Base-by-base conservation (phyloP, 192 early-diverging fungal species). In the Phycomyces nitens region DNA sequence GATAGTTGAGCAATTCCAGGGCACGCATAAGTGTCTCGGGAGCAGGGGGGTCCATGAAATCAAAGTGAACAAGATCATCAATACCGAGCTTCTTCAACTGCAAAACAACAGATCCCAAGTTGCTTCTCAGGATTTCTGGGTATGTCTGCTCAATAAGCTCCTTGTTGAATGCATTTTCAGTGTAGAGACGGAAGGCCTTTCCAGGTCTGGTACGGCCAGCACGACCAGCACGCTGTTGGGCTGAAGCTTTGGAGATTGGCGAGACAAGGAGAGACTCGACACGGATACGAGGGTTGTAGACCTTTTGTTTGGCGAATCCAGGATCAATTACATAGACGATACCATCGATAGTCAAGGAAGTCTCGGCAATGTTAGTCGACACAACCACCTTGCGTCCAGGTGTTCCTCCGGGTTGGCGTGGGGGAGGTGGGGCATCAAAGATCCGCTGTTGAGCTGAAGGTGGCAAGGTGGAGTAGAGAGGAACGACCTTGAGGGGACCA, bases 11-110 rank as follows among this genome's bases (percentile, higher is more conserved):
- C 26, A 97, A 75, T 76, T 98, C 98, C 24, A 99, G 77, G 6
- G 98, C 98, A 53, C 96, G 86, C 95, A 98, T 99, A 49, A 98
- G 72, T 1, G 96, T 98, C 74, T 98, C 96, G 5, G 96, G 96
- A 0, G 98, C 96, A 63, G 96, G 96, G 16, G 97, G 94, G 64
- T 99, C 97, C 95, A 99, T 97, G 53, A 98, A 97, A 77, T 99
- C 98, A 75, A 99, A 95, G 67, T 99, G 95, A 3, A 98, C 96
- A 41, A 99, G 77, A 74, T 98, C 94, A 69, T 98, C 90, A 73
- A 99, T 92, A 5, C 94, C 94, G 16, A 99, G 82, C 73, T 96
- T 96, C 81, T 97, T 97, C 66, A 98, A 80, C 77, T 98, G 97
- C 77, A 99, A 80, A 11, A 99, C 96, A 16, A 95, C 90, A n/a